Evolutionary conservation across 1,284 basidiomycete species (phyloP).

Genomic region (Crepidotus sp.): DNA sequence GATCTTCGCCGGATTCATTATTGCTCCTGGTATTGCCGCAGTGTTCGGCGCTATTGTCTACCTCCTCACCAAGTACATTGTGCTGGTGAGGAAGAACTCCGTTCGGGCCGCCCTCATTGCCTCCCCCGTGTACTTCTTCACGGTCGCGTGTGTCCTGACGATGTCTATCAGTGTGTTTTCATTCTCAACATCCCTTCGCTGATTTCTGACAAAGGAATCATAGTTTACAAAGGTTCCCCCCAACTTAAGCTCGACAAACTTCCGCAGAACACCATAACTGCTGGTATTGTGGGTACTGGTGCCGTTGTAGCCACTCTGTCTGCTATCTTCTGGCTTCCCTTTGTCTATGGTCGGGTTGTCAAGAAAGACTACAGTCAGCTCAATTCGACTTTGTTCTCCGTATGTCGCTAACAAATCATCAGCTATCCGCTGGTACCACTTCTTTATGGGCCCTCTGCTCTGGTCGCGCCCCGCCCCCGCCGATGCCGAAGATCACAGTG

Average conservation of each 20-base stretch:
- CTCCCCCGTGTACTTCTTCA: neutral
- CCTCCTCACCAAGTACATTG: neutral
- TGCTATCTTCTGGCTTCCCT: neutral
- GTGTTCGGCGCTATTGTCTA: neutral
- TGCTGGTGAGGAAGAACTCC: neutral
- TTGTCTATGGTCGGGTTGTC: neutral
- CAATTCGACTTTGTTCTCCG: neutral
- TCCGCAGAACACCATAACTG: neutral
- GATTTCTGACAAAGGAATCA: neutral
- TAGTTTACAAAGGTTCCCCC: neutral
- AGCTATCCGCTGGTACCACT: neutral
- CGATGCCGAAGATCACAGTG: neutral
- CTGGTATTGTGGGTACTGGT: neutral
- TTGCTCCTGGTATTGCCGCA: neutral
- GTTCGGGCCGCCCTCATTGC: neutral
- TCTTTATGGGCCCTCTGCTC: neutral
- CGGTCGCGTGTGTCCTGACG: neutral
- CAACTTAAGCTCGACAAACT: neutral
- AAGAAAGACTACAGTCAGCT: neutral
- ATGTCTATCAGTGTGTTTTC: neutral
- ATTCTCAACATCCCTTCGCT: neutral
- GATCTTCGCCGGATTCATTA: neutral
- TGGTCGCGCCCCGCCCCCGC: neutral
- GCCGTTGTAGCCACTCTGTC: neutral
- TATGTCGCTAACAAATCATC: neutral